phyloP scores from a whole-genome alignment of 2,329 filamentous ascomycete species.

The Keithomyces neogunnii region DNA sequence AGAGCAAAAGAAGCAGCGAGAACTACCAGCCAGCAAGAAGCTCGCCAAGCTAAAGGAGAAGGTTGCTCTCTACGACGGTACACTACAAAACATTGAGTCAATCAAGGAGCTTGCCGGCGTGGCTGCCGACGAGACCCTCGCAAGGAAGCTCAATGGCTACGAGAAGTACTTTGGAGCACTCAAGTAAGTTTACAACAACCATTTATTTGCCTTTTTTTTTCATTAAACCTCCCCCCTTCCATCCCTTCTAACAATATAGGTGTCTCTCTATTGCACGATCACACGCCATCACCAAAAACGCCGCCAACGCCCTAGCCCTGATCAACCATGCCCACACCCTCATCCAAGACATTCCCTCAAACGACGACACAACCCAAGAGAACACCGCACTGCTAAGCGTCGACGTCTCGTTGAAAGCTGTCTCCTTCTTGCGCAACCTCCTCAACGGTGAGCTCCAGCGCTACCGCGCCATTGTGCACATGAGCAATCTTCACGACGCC shows the following conservation, averaged over 20 bases:
- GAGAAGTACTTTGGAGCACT: constrained; percentile 79
- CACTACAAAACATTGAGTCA: constrained; percentile 81
- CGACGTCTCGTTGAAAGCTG: constrained; percentile 52
- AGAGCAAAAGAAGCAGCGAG: constrained; percentile 34
- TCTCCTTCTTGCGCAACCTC: constrained; percentile 49
- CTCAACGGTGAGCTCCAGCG: constrained; percentile 68
- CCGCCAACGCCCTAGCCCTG: constrained; percentile 76
- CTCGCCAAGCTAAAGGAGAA: constrained; percentile 77
- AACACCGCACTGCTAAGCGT: constrained; percentile 49
- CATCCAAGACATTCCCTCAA: constrained; percentile 42
- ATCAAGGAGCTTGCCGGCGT: constrained; percentile 86
- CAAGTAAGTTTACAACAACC: constrained; percentile 48
- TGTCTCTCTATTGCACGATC: constrained; percentile 80
- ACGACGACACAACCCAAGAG: constrained; percentile 15
- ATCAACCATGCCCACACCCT: constrained; percentile 64
- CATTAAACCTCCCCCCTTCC: background rate
- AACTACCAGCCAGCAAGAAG: constrained; percentile 65
- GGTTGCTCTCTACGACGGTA: constrained; percentile 84
- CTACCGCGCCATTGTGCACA: constrained; percentile 76
- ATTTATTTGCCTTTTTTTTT: background rate
- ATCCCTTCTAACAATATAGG: constrained; percentile 30
- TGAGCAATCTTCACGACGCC: constrained; percentile 55
- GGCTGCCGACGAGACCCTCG: constrained; percentile 69
- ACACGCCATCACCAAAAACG: constrained; percentile 64
- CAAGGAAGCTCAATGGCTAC: constrained; percentile 70